Percentiles rank a stretch among this genome's conserved stretches.
Evolutionary conservation across 2,329 filamentous ascomycete species (phyloP).

Genomic region (Aspergillus persii): DNA sequence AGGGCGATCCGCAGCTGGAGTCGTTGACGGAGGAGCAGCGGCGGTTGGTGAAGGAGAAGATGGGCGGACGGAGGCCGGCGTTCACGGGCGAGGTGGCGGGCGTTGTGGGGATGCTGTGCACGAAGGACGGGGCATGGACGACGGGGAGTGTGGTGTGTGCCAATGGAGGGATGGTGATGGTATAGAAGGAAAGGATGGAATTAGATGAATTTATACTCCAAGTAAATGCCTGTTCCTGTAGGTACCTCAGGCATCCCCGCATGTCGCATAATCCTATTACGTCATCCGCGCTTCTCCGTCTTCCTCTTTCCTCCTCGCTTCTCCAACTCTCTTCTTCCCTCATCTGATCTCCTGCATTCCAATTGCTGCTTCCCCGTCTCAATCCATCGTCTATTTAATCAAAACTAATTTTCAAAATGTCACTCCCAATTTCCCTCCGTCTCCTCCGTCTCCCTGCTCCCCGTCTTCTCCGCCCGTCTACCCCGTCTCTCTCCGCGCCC

Average conservation of each 20-base stretch:
- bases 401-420: background rate
- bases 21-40: conserved; percentile 60
- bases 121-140: conserved; percentile 69
- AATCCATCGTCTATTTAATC: background rate
- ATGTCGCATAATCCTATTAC: background rate
- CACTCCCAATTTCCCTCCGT: background rate
- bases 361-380: background rate
- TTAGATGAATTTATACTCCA: too few relatives aligned
- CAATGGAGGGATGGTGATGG: conserved; percentile 71
- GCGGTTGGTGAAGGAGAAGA: conserved; percentile 59
- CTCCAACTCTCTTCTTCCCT: background rate
- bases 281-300: background rate
- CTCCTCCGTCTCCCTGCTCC: background rate
- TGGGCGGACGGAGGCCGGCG: conserved; percentile 58
- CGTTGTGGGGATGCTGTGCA: conserved; percentile 72
- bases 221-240: too few relatives aligned
- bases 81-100: conserved; percentile 72
- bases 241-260: too few relatives aligned
- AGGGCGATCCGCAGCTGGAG: conserved; percentile 57
- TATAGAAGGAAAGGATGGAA: conserved; percentile 4
- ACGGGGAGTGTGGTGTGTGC: conserved; percentile 78
- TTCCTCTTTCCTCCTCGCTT: background rate
- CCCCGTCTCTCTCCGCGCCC: background rate
- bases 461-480: background rate
- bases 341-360: background rate